phyloP scores from a whole-genome alignment of 2,329 filamentous ascomycete genomes.

The Hypoxylon sp. region DNA sequence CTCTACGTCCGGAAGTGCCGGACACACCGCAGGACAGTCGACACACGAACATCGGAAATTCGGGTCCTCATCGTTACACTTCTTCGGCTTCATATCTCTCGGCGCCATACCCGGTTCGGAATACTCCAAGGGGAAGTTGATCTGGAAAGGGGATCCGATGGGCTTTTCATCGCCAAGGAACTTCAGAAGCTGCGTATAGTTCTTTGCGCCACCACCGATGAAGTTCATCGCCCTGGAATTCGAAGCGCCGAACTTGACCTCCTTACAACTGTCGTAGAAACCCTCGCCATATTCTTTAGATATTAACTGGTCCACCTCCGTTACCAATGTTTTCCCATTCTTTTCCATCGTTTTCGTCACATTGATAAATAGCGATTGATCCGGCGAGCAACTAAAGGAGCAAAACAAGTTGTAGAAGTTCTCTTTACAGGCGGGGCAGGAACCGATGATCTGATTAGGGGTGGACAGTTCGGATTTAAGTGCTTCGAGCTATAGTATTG shows the following conservation, averaged over 20 bases:
- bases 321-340: constrained; percentile 73
- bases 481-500: constrained; percentile 74
- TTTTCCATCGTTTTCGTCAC: constrained; percentile 81
- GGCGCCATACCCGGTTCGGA: constrained; percentile 79
- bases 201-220: constrained; percentile 94
- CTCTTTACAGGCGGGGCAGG: constrained; percentile 95
- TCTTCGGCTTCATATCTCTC: constrained; percentile 80
- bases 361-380: constrained; percentile 96
- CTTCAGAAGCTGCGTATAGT: constrained; percentile 88
- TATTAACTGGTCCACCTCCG: constrained; percentile 90
- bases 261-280: constrained; percentile 98
- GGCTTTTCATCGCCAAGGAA: constrained; percentile 94
- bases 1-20: constrained; percentile 82
- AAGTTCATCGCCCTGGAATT: constrained; percentile 95
- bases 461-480: constrained; percentile 88
- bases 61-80: constrained; percentile 91
- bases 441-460: constrained; percentile 89
- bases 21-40: constrained; percentile 90
- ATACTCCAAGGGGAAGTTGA: constrained; percentile 84
- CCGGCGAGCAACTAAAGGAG: constrained; percentile 96
- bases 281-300: constrained; percentile 86
- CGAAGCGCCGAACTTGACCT: constrained; percentile 97
- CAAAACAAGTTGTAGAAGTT: constrained; percentile 99
- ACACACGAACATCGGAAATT: constrained; percentile 92
- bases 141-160: constrained; percentile 96